phyloP scores from a whole-genome alignment of 257 asterid species.

The Osmanthus fragrans region DNA sequence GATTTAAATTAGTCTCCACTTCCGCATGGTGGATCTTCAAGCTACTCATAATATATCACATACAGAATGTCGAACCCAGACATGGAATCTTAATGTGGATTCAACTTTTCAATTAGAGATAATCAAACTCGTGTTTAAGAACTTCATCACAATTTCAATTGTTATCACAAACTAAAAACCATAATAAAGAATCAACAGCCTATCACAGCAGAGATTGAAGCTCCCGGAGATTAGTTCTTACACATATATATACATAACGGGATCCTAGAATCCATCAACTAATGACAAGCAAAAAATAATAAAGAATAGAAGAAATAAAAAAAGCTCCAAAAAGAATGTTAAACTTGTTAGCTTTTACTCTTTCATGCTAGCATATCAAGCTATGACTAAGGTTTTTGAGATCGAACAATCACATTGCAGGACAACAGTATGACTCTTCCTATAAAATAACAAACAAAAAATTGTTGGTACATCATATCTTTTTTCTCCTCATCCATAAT shows the following conservation, averaged over 20 bases:
- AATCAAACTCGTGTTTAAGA: neutral
- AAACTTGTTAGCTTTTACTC: conserved; percentile 63
- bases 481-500: conserved; percentile 30
- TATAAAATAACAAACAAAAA: conserved; percentile 29
- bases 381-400: conserved; percentile 26
- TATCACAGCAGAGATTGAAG: conserved; percentile 35
- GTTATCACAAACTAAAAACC: conserved; percentile 18
- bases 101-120: neutral
- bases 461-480: conserved; percentile 33
- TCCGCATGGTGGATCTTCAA: neutral
- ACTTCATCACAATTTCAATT: conserved; percentile 15
- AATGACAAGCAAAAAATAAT: conserved; percentile 15
- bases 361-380: conserved; percentile 43
- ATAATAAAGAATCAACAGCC: conserved; percentile 40
- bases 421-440: conserved; percentile 22
- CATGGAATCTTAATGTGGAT: neutral
- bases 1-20: too few relatives aligned
- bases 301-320: conserved; percentile 6
- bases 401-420: conserved; percentile 26
- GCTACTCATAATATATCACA: neutral
- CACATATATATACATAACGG: conserved; percentile 42
- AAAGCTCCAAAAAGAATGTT: conserved; percentile 52
- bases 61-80: neutral
- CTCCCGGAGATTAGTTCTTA: conserved; percentile 24
- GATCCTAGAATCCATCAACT: conserved; percentile 35